Percentiles rank a stretch among this genome's conserved stretches.
Evolutionary conservation across 1,139 yeast species (phyloP).

Genomic region (Taphrina deformans): DNA sequence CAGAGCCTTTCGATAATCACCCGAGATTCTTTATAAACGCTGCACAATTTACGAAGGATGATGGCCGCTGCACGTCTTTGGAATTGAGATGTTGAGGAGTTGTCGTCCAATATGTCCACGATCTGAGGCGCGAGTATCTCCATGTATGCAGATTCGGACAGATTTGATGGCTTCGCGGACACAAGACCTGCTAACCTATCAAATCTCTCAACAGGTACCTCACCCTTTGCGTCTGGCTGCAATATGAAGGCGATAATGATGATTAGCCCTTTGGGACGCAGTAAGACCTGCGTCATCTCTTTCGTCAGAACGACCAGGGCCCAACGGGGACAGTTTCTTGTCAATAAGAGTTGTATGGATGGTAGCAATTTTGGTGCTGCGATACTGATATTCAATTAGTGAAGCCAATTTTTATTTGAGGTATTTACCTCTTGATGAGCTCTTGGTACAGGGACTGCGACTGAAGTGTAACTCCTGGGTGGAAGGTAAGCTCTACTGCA

Average conservation of each 20-base stretch:
- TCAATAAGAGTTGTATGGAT: neutral
- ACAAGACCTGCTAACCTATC: slow-evolving; percentile 7
- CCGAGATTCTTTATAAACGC: neutral
- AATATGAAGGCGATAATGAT: neutral
- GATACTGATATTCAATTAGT: neutral
- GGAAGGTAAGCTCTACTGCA: neutral
- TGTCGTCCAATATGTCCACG: neutral
- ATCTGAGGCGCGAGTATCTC: slow-evolving; percentile 11
- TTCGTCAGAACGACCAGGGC: neutral
- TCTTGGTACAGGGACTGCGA: neutral
- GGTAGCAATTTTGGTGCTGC: neutral
- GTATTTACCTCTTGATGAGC: neutral
- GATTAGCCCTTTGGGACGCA: slow-evolving; percentile 7
- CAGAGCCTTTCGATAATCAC: neutral
- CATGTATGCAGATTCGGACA: neutral
- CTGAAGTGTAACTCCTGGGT: neutral
- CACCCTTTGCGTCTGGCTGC: slow-evolving; percentile 10
- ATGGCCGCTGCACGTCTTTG: neutral
- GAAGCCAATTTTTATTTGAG: neutral
- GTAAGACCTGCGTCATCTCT: slow-evolving; percentile 12
- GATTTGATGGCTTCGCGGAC: slow-evolving; percentile 8
- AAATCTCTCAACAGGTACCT: slow-evolving; percentile 10
- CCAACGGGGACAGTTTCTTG: slow-evolving; percentile 4
- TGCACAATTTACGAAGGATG: neutral
- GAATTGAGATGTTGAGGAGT: neutral